phyloP scores from a whole-genome alignment of 1,284 basidiomycete genomes.

The Ustilago esculenta region DNA sequence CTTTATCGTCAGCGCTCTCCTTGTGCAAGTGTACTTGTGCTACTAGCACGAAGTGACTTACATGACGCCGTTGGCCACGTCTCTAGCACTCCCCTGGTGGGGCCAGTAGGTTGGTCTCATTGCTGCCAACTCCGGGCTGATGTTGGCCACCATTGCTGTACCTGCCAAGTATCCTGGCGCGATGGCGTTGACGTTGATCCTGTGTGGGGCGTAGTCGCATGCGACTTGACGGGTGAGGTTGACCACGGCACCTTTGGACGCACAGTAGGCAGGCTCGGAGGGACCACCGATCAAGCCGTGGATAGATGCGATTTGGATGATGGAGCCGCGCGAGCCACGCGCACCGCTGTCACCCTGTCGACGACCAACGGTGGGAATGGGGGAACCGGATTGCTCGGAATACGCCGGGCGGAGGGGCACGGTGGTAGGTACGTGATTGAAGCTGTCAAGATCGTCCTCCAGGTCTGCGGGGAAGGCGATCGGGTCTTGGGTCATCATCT shows the following conservation, averaged over 20 bases:
- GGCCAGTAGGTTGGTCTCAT: slow-evolving; percentile 42
- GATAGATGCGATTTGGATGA: slow-evolving; percentile 47
- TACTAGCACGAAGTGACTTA: no score
- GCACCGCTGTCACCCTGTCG: slow-evolving; percentile 29
- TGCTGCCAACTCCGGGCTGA: slow-evolving; percentile 23
- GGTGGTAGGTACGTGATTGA: slow-evolving; percentile 11
- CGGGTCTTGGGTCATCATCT: slow-evolving; percentile 47
- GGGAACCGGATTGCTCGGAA: slow-evolving; percentile 14
- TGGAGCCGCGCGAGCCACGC: slow-evolving; percentile 37
- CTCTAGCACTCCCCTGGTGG: slow-evolving; percentile 35
- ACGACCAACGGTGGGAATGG: slow-evolving; percentile 30
- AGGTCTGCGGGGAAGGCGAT: slow-evolving; percentile 34
- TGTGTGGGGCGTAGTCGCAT: slow-evolving; percentile 41
- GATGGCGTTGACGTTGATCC: slow-evolving; percentile 52
- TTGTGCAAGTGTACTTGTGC: no score
- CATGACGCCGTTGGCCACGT: slow-evolving; percentile 43
- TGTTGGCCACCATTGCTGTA: slow-evolving; percentile 42
- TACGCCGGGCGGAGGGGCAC: slow-evolving; percentile 18
- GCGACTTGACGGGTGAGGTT: slow-evolving; percentile 46
- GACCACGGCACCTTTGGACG: slow-evolving; percentile 39
- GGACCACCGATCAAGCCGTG: slow-evolving; percentile 49
- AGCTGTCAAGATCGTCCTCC: slow-evolving; percentile 43
- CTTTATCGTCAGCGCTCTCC: no score
- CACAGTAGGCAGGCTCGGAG: slow-evolving; percentile 43
- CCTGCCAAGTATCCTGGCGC: slow-evolving; percentile 36